These are phyloP conservation scores for Ophiocordyceps camponoti-floridani DNA, from an alignment of 2,329 filamentous ascomycete genomes.

Conservation along the genomic window DNA sequence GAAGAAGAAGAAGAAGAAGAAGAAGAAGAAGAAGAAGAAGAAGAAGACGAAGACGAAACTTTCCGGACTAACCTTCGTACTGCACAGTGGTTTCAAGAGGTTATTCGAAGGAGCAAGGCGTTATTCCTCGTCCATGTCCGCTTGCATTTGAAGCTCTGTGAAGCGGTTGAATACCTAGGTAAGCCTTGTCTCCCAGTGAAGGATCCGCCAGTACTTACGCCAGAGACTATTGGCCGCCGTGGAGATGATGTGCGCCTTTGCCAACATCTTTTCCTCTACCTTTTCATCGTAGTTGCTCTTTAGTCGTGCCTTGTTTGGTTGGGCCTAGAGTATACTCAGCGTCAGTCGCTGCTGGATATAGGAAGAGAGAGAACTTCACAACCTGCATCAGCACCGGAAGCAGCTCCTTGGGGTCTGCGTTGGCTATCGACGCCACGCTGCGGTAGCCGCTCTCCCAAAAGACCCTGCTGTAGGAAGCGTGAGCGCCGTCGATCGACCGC, in stretches of 20 bases:
- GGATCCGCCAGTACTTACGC: constrained; percentile 17
- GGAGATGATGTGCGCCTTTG: constrained; percentile 50
- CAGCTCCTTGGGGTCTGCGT: constrained; percentile 48
- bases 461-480: constrained; percentile 20
- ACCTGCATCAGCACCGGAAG: constrained; percentile 57
- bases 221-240: constrained; percentile 52
- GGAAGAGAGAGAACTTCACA: neutral
- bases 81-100: too few relatives aligned
- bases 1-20: too few relatives aligned
- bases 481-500: neutral
- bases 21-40: too few relatives aligned
- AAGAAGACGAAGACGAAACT: too few relatives aligned
- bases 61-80: too few relatives aligned
- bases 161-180: neutral
- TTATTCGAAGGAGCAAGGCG: neutral
- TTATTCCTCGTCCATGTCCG: constrained; percentile 27
- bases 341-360: constrained; percentile 1
- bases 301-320: constrained; percentile 44
- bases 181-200: neutral
- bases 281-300: constrained; percentile 37
- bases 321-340: constrained; percentile 25
- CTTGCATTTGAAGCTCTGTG: constrained; percentile 31
- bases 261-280: constrained; percentile 43
- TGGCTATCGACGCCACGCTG: constrained; percentile 48
- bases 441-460: constrained; percentile 65